These are phyloP conservation scores for Sesbania bispinosa DNA, from an alignment of 306 rosid species.

Conservation along the genomic window DNA sequence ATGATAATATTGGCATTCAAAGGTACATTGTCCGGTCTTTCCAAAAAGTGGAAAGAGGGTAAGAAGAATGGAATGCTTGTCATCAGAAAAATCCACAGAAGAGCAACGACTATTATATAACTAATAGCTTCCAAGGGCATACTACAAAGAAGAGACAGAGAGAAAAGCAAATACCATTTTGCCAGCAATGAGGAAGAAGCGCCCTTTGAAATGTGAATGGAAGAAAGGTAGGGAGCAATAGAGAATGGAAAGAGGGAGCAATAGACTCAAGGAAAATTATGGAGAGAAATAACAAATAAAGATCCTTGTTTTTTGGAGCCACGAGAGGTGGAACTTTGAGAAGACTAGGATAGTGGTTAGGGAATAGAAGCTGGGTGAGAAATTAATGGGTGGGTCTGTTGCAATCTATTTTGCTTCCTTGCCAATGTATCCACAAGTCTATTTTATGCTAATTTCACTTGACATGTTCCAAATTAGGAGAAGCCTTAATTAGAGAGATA, in stretches of 20 bases:
- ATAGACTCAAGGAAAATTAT: constrained; percentile 27
- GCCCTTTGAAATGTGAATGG: constrained; percentile 47
- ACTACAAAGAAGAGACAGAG: background rate
- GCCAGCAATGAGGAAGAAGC: constrained; percentile 62
- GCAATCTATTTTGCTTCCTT: constrained; percentile 10
- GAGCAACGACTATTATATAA: background rate
- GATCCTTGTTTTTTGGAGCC: constrained; percentile 69
- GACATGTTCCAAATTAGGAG: constrained; percentile 11
- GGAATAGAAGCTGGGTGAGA: constrained; percentile 36
- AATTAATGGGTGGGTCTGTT: constrained; percentile 20
- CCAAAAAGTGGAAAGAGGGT: background rate
- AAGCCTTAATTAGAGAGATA: constrained; percentile 20
- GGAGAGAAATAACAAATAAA: constrained; percentile 32
- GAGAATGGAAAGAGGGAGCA: constrained; percentile 45
- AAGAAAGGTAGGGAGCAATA: constrained; percentile 25
- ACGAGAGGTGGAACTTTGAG: constrained; percentile 46
- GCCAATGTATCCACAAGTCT: constrained; percentile 20
- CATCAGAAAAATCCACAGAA: background rate
- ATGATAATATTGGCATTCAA: constrained; percentile 2
- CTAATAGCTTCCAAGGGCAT: background rate
- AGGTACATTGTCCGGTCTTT: background rate
- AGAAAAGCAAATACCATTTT: constrained; percentile 53
- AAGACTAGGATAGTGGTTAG: constrained; percentile 35
- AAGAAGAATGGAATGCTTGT: no score
- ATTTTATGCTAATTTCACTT: constrained; percentile 19